Evolutionary conservation across 2,329 filamentous ascomycete genomes (phyloP).

Genomic region (Cordyceps fumosorosea): DNA sequence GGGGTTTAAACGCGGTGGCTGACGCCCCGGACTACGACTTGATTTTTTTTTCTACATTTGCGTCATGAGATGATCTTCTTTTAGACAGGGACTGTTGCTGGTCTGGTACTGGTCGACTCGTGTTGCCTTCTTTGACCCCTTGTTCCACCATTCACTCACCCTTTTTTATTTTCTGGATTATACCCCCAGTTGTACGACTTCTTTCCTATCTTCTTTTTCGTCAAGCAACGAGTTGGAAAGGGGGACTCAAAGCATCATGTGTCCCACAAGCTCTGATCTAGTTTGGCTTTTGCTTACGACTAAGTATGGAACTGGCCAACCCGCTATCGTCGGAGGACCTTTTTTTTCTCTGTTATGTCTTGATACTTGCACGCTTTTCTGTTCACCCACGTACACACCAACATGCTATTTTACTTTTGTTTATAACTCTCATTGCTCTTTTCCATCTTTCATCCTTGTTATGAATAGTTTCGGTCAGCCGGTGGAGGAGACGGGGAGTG

Average conservation of each 20-base stretch:
- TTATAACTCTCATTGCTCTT: neutral
- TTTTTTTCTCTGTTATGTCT: neutral
- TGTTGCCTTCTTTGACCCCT: neutral
- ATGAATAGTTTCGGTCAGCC: neutral
- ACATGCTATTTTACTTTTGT: neutral
- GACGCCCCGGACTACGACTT: neutral
- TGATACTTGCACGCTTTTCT: neutral
- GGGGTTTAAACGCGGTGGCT: conserved; percentile 42
- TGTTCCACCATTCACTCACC: neutral
- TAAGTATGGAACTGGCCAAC: neutral
- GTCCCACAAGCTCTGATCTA: neutral
- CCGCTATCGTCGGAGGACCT: neutral
- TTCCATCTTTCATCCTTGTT: neutral
- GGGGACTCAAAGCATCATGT: neutral
- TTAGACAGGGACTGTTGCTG: neutral
- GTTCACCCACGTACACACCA: neutral
- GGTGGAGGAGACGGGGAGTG: neutral
- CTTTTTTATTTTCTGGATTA: conserved; percentile 6
- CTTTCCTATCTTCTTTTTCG: neutral
- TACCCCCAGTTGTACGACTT: conserved; percentile 5
- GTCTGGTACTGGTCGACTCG: conserved; percentile 8
- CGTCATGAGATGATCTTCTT: neutral
- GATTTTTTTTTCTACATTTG: neutral
- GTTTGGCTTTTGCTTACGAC: neutral
- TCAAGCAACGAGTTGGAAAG: neutral